Base-by-base conservation (phyloP, 768 basidiomycete species). In the Sarcodon sp. region DNA sequence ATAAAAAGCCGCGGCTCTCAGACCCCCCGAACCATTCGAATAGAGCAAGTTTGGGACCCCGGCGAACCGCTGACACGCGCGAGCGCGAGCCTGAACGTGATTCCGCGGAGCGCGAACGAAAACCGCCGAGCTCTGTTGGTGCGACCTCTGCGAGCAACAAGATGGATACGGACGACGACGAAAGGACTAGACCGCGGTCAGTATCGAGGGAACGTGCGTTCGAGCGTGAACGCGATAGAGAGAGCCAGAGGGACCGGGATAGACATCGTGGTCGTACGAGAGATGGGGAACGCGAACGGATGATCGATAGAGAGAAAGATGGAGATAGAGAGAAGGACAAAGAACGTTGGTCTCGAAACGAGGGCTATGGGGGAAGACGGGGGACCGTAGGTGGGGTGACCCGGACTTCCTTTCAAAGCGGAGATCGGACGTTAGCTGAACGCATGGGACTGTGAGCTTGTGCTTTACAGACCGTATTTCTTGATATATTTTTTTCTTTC, bases 401-500 rank as follows among this genome's bases (percentile, higher is more conserved):
- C 45, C 60, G 70, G 57, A 65, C 65, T 53, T 39, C 48, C 41
- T 53, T 47, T 34, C 52, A 54, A 12, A 64, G 68, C 53, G 69
- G 68, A 41, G 81, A 84, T 70, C 85, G 86, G 76, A 85, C 87
- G 70, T 79, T 89, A 70, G 83, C 80, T 63, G 84, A 88, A 65
- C 69, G 87, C 59, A 75, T 89, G 80, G 87, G 87, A 63, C 71
- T 87, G 38, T 85, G 65, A 73, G 56, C 43, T 48, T 54, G 52
- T 53, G 46, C 39, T 41, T 41, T 8, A 41, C 13, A 9, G 16
- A 7, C 13, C 39, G 2, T 41, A 13, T 41, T 13, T 41, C 8
- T 41, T 7, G 39, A 27, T 13, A 41, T 16, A 41, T 41, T 13
- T 27, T 11, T 41, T 4, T 27, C n/a, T 11, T 41, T 3, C 2